Conservation (phyloP, 1,284 basidiomycete genomes). For the Leucoagaricus sp. region DNA sequence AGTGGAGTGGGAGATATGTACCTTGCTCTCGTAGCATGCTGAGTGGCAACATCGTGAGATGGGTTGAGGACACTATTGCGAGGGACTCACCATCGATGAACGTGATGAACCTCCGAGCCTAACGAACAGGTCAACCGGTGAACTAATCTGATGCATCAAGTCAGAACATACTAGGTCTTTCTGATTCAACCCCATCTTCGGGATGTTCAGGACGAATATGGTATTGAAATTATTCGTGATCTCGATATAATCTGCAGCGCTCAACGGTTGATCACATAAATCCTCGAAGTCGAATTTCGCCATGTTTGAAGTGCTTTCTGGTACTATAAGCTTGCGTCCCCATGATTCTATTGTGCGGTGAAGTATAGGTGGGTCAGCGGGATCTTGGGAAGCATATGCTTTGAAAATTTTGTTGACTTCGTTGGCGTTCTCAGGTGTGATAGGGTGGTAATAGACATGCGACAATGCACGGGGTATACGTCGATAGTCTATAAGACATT, state of each 20-base stretch:
- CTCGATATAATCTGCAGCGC: slow-evolving; percentile 96
- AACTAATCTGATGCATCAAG: too few relatives aligned
- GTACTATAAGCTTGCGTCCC: slow-evolving; percentile 84
- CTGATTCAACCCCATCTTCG: slow-evolving; percentile 84
- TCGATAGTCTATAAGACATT: slow-evolving; percentile 72
- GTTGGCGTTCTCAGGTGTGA: slow-evolving; percentile 60
- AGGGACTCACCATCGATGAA: slow-evolving; percentile 83
- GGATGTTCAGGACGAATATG: slow-evolving; percentile 87
- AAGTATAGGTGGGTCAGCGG: slow-evolving; percentile 56
- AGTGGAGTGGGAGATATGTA: slow-evolving; percentile 26
- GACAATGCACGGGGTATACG: slow-evolving; percentile 88
- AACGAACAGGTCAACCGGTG: slow-evolving; percentile 5
- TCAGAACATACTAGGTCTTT: slow-evolving; percentile 76
- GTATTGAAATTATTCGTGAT: slow-evolving; percentile 88
- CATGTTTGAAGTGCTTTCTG: slow-evolving; percentile 76
- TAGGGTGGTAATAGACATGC: slow-evolving; percentile 89
- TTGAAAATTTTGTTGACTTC: slow-evolving; percentile 86
- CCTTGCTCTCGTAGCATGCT: slow-evolving; percentile 93
- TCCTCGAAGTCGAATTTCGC: slow-evolving; percentile 90
- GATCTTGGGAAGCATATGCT: slow-evolving; percentile 61
- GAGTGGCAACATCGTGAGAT: slow-evolving; percentile 3
- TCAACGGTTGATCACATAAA: slow-evolving; percentile 88
- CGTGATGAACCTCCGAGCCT: slow-evolving; percentile 95
- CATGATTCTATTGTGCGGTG: slow-evolving; percentile 81
- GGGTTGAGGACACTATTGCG: not conserved